Base-by-base conservation (phyloP, 1,284 basidiomycete species). In the Salmacisia buchloeana region DNA sequence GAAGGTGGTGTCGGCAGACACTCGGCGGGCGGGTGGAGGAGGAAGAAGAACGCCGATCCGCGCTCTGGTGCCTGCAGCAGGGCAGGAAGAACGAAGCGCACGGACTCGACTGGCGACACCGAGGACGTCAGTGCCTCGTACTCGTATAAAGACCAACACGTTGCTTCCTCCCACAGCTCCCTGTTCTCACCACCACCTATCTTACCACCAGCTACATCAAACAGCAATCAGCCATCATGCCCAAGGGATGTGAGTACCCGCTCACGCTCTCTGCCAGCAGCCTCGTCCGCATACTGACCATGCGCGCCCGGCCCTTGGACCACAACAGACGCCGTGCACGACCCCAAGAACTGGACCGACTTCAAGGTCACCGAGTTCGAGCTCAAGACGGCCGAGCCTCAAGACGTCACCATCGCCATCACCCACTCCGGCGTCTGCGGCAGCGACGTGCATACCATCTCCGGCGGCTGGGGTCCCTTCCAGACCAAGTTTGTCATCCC, bases 401-500 rank as follows among this genome's bases (percentile, higher is more conserved):
- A 74, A 54, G 77, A 79, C 63, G 69, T 79, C 57, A 71, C 72
- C 41, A 62, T 79, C 31, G 66, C 68, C 59, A 77, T 79, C 63
- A 72, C 70, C 33, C 72, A 70, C 67, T 78, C 75, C 46, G 75
- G 76, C 68, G 73, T 78, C 43, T 76, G 76, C 57, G 74, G 46
- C 3, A 15, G 65, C 0, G 71, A 72, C 41, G 64, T 72, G 34
- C 72, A 78, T 67, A 77, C 75, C 62, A 67, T 78, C 62, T 69
- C 69, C 0, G 75, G 75, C 49, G 76, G 76, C 43, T 79, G 77
- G 77, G 77, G 77, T 31, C 66, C 71, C 52, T 58, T 77, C 34
- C 63, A 56, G 33, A 67, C 70, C 58, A 67, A 70, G 38, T 81
- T 80, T 69, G 80, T 80, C 68, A 76, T 80, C 63, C 81, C 81